phyloP scores from a whole-genome alignment of 768 basidiomycete species.

The Lactarius hengduanensis region DNA sequence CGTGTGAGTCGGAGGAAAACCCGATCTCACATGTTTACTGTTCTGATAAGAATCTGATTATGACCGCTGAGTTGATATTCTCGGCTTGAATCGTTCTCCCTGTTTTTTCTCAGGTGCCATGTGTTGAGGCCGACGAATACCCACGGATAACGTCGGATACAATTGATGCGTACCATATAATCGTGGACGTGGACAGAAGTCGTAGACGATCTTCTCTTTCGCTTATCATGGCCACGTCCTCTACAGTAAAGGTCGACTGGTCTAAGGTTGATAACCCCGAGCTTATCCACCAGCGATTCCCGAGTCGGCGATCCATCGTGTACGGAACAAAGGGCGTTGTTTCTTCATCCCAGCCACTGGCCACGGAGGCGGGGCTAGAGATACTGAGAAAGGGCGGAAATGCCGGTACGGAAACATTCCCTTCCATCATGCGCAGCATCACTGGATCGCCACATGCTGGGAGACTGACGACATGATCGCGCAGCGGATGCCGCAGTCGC shows the following conservation, averaged over 20 bases:
- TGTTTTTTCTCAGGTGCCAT: too few species aligned
- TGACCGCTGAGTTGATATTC: too few species aligned
- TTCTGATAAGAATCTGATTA: too few species aligned
- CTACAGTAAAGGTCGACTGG: slow-evolving; percentile 48
- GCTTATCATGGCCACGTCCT: slow-evolving; percentile 13
- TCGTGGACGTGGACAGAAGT: neutral
- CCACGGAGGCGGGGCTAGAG: slow-evolving; percentile 88
- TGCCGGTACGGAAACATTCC: slow-evolving; percentile 59
- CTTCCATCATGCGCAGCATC: neutral
- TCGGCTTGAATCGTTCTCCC: too few species aligned
- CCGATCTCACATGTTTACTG: too few species aligned
- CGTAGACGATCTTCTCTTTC: neutral
- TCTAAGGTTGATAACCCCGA: slow-evolving; percentile 66
- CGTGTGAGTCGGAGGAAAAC: too few species aligned
- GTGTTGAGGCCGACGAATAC: too few species aligned
- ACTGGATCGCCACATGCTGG: neutral
- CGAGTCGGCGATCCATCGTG: slow-evolving; percentile 80
- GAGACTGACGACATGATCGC: neutral
- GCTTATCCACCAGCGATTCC: slow-evolving; percentile 63
- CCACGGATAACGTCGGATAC: neutral
- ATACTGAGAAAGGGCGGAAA: slow-evolving; percentile 93
- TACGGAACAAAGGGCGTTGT: slow-evolving; percentile 65
- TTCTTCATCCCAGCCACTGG: slow-evolving; percentile 86
- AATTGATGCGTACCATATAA: neutral
- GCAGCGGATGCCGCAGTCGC: slow-evolving; percentile 94